Conservation (phyloP, 768 basidiomycete genomes). For the Tephrocybe rancida region DNA sequence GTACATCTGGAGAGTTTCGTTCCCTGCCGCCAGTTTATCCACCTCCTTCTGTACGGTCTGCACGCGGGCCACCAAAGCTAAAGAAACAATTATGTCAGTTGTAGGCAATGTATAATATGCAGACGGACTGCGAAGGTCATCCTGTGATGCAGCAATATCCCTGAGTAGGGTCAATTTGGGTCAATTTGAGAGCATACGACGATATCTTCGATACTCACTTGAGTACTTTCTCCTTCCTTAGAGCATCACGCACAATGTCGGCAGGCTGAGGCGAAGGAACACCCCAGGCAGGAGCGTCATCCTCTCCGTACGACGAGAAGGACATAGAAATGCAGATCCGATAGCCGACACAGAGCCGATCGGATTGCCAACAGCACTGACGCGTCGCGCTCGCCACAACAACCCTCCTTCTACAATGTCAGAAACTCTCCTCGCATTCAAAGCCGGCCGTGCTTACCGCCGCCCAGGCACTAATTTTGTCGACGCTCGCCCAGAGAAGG, state of each 20-base stretch:
- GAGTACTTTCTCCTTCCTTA: conserved; percentile 76
- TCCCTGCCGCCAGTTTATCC: conserved; percentile 79
- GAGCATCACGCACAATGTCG: conserved; percentile 75
- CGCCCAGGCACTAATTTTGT: conserved; percentile 68
- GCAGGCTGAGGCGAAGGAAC: conserved; percentile 38
- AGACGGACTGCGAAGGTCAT: conserved; percentile 71
- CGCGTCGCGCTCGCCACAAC: conserved; percentile 40
- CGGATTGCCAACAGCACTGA: conserved; percentile 32
- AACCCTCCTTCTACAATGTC: conserved; percentile 10
- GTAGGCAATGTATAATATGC: not conserved
- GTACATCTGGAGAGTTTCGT: conserved; percentile 85
- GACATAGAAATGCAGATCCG: conserved; percentile 37
- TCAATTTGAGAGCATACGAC: not conserved
- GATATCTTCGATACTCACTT: conserved; percentile 51
- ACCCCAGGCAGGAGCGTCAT: conserved; percentile 55
- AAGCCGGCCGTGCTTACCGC: conserved; percentile 77
- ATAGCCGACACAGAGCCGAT: conserved; percentile 31
- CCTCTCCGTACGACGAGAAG: conserved; percentile 38
- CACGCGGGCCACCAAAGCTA: conserved; percentile 70
- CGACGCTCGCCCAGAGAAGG: conserved; percentile 70
- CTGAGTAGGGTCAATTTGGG: conserved; percentile 37
- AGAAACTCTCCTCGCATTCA: conserved; percentile 55
- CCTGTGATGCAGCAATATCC: conserved; percentile 75
- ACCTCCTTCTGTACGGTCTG: conserved; percentile 74
- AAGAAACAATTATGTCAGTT: not conserved